Evolutionary conservation across 2,329 filamentous ascomycete genomes (phyloP), one percentile per base, ranked within the genome.

Genomic region (Fusarium setosum): DNA sequence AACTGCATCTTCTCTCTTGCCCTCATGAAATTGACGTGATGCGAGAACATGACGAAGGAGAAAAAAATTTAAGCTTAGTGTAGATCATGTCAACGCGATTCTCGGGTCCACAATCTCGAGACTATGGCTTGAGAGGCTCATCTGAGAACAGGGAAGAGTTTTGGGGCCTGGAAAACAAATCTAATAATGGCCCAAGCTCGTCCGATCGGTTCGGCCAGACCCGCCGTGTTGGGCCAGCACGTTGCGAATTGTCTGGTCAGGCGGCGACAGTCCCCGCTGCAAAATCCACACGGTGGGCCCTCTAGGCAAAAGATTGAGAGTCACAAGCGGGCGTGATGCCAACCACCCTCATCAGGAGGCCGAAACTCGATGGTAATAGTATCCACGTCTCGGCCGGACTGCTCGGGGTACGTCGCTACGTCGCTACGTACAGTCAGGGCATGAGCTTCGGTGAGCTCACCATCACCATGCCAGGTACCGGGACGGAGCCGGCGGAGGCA

Each of bases 111-210:
- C 48, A n/a, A 59, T 37, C 31, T 38, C 45, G 41, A 50, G 32
- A 52, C 52, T 58, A 47, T 38, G 20, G 24, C 50, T 57, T 20
- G 35, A 45, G 42, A 35, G 29, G n/a, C 26, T 37, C 11, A 26
- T 13, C 47, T 50, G 57, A 55, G 50, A 48, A 20, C 56, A 54
- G 32, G 48, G 38, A 45, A 63, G 53, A 42, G 20, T 42, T 41
- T 17, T 5, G 11, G 38, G 17, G 17, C 15, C 34, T 24, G 20
- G 56, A 44, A 44, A 50, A 49, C 3, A 47, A 55, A 47, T 61
- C 44, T 51, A 61, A 62, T 57, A 61, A 57, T 61, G 58, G 51
- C 32, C 59, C 57, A 62, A 51, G 51, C 58, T 62, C 57, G 59
- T 57, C 18, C 59, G 58, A 62, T 62, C 32, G 44, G 45, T 20